These are phyloP conservation scores for Fusarium devonianum DNA, from an alignment of 2,329 filamentous ascomycete species.

Conservation along the genomic window DNA sequence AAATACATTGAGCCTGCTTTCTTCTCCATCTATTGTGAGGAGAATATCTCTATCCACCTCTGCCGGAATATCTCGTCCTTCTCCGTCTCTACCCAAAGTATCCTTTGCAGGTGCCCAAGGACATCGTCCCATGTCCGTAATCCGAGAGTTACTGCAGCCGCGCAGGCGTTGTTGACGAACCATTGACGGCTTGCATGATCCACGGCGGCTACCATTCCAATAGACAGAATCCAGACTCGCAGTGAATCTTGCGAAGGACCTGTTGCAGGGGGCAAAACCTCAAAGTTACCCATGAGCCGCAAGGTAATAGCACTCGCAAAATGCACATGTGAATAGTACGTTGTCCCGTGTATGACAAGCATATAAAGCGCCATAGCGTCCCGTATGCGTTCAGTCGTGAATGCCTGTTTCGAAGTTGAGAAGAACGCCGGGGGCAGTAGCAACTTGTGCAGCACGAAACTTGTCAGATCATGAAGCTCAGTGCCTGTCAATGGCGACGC, in stretches of 20 bases:
- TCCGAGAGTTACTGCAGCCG: conserved; percentile 4
- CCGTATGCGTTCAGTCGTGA: conserved; percentile 54
- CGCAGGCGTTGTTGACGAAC: conserved; percentile 40
- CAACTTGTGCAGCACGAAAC: conserved; percentile 61
- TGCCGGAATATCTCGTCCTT: conserved; percentile 20
- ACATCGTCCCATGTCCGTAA: conserved; percentile 30
- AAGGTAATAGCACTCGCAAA: conserved; percentile 48
- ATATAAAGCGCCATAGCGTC: conserved; percentile 58
- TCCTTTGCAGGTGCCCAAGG: conserved; percentile 13
- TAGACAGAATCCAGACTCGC: conserved; percentile 51
- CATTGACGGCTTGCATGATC: conserved; percentile 41
- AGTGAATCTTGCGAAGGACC: conserved; percentile 36
- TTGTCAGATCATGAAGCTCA: conserved; percentile 62
- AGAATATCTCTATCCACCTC: conserved; percentile 29
- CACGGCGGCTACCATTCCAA: conserved; percentile 50
- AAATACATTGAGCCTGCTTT: neutral
- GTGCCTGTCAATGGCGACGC: conserved; percentile 46
- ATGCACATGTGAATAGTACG: conserved; percentile 61
- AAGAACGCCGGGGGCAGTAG: conserved; percentile 40
- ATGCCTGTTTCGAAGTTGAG: conserved; percentile 16
- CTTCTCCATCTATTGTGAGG: neutral
- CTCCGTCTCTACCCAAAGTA: conserved; percentile 31
- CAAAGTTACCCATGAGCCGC: conserved; percentile 45
- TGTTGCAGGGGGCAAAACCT: conserved; percentile 14
- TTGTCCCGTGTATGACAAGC: conserved; percentile 61